Base-by-base conservation (phyloP, 2,329 filamentous ascomycete species). In the Zymoseptoria pseudotritici region DNA sequence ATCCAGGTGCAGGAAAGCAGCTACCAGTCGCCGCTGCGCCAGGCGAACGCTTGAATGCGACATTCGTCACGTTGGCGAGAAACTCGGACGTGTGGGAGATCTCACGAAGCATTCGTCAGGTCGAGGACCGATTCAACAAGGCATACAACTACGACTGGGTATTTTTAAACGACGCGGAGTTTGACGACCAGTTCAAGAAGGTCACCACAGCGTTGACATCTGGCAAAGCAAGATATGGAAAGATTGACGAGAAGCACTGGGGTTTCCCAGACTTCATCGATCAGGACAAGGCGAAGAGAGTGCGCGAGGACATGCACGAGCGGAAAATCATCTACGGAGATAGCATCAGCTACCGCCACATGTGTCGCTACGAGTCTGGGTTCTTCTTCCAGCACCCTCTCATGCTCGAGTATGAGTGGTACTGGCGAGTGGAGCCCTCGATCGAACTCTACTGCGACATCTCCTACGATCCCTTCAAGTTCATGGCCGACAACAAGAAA, bases 111-210 rank as follows among this genome's bases (percentile, higher is more conserved):
- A 99, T 99, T 72, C 90, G 94, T 59, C 90, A 96, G 72, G 86
- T 99, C 59, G 94, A 99, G 78, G 94, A 99, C 76, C 90, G 94
- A 72, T 99, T 99, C 85, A 99, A 99, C 80, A 86, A 86, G 71
- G 89, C 93, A 70, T 97, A 89, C 80, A 87, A 96, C 80, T 99
- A 99, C 78, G 93, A 97, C 74, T 99, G 95, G 95, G 93, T 99
- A 57, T 99, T 99, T 79, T 80, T 99, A 63, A 99, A 99, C 77
- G 94, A 99, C 74, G 86, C 92, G 74, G 90, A 91, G 0, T 99
- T 99, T 71, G 89, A 96, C 72, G 89, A 90, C 2, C 86, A 86
- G 9, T 99, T 99, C 82, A 97, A 92, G 77, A 93, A 91, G 76
- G 82, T 97, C 66, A 99, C 94, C 3, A 83, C 83, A 4, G 87